These are phyloP conservation scores for Sphaceloma murrayae DNA, from an alignment of 2,329 filamentous ascomycete genomes.

Conservation along the genomic window DNA sequence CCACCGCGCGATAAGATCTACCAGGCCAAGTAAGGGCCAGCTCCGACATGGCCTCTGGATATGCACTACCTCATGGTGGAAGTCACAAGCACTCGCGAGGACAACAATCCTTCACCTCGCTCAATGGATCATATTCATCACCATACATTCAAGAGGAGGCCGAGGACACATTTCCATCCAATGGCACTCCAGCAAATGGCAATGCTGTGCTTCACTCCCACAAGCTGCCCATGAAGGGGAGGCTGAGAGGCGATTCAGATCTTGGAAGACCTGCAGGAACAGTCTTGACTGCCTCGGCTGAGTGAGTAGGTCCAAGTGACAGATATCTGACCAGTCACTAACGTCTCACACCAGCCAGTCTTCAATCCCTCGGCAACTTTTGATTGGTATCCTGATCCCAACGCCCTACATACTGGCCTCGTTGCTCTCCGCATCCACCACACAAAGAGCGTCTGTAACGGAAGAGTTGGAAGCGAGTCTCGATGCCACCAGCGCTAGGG, in stretches of 20 bases:
- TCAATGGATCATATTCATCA: conserved; percentile 11
- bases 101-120: conserved; percentile 21
- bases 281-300: neutral
- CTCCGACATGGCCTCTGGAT: conserved; percentile 36
- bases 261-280: conserved; percentile 30
- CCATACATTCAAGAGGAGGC: conserved; percentile 9
- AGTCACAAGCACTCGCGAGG: conserved; percentile 27
- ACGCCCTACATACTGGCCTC: conserved; percentile 41
- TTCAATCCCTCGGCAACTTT: conserved; percentile 34
- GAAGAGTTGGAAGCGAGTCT: conserved; percentile 19
- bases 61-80: conserved; percentile 32
- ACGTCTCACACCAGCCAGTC: neutral
- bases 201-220: conserved; percentile 6
- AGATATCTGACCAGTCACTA: neutral
- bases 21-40: neutral
- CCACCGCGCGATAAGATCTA: conserved; percentile 14
- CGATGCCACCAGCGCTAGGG: neutral
- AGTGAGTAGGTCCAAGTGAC: neutral
- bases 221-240: conserved; percentile 28
- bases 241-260: conserved; percentile 38
- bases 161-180: neutral
- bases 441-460: conserved; percentile 24
- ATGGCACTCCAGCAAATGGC: neutral
- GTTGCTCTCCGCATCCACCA: conserved; percentile 26
- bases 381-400: conserved; percentile 43